A percentile compares a stretch with the other conserved stretches of the same genome.
Evolutionary conservation across 768 basidiomycete species (phyloP).

Genomic region (Boletellus ananiceps): DNA sequence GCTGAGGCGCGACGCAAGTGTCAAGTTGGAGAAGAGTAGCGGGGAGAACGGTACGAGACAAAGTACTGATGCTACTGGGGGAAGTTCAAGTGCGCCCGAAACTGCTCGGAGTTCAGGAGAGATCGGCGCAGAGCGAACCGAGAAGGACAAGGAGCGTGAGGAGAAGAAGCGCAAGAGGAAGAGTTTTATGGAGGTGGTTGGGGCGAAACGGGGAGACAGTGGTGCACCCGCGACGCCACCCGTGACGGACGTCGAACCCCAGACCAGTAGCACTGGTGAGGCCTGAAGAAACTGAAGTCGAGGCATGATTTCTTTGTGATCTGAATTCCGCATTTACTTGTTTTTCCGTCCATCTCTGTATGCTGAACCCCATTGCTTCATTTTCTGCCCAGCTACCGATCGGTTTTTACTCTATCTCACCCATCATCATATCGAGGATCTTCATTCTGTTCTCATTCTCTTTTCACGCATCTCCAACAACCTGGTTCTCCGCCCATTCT

Average conservation of each 20-base stretch:
- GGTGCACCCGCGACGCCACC: slow-evolving; percentile 33
- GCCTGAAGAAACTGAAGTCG: slow-evolving; percentile 8
- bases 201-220: slow-evolving; percentile 26
- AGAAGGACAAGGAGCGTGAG: slow-evolving; percentile 52
- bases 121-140: slow-evolving; percentile 44
- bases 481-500: neutral
- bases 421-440: slow-evolving; percentile 13
- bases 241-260: slow-evolving; percentile 18
- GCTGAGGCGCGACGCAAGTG: slow-evolving; percentile 26
- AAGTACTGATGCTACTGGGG: slow-evolving; percentile 17
- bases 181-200: slow-evolving; percentile 44
- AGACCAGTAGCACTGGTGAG: slow-evolving; percentile 3
- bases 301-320: slow-evolving; percentile 4
- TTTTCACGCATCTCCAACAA: slow-evolving; percentile 12
- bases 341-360: slow-evolving; percentile 6
- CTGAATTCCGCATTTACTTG: neutral
- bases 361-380: neutral
- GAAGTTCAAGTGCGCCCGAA: slow-evolving; percentile 36
- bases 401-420: slow-evolving; percentile 11
- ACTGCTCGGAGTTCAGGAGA: slow-evolving; percentile 42
- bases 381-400: slow-evolving; percentile 1
- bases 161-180: slow-evolving; percentile 62
- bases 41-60: slow-evolving; percentile 18
- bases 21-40: slow-evolving; percentile 42
- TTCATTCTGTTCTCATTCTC: slow-evolving; percentile 5